phyloP scores from a whole-genome alignment of 495 filamentous ascomycete species.

The Xylaria palmicola region DNA sequence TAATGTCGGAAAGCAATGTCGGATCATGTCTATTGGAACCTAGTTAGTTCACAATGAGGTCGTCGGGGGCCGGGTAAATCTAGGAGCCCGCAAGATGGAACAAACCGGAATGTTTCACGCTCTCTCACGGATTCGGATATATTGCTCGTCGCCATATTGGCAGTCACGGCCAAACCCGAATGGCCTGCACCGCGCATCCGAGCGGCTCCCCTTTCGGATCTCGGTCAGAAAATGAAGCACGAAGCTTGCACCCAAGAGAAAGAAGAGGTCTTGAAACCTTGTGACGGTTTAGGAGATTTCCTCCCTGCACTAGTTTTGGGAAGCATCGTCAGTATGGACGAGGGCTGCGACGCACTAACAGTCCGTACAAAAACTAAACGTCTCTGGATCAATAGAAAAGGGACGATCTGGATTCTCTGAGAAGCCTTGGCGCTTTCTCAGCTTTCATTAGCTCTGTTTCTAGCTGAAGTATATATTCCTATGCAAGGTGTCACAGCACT shows the following conservation, averaged over 20 bases:
- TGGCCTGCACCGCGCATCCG: background rate
- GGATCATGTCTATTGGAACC: conserved; percentile 12
- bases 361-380: background rate
- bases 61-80: background rate
- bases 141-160: background rate
- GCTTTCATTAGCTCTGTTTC: background rate
- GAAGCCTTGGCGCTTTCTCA: background rate
- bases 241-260: background rate
- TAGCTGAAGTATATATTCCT: background rate
- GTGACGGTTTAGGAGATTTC: background rate
- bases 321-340: conserved; percentile 1
- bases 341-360: background rate
- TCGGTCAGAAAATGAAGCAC: background rate
- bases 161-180: background rate
- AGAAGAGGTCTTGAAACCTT: background rate
- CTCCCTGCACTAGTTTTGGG: background rate
- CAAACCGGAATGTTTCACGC: conserved; percentile 35
- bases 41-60: background rate
- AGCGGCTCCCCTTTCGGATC: background rate
- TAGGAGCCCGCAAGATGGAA: conserved; percentile 9
- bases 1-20: conserved; percentile 9
- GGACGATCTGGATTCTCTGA: background rate
- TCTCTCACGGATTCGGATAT: conserved; percentile 16
- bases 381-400: background rate
- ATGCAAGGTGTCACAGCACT: no score